Conservation (phyloP, 1,139 yeast genomes). For the Protomyces pachydermus region DNA sequence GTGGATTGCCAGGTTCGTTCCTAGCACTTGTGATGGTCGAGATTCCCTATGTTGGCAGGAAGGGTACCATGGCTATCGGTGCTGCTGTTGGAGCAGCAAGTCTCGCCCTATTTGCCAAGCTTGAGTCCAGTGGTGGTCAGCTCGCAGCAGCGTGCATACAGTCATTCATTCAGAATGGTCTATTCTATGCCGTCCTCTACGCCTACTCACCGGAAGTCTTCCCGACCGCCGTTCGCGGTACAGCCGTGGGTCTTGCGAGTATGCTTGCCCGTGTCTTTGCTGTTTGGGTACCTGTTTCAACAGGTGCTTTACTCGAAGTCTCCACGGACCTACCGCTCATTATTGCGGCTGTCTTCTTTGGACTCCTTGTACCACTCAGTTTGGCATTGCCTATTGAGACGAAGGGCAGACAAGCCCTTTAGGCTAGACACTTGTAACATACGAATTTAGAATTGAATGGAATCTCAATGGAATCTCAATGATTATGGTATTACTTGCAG, state of each 20-base stretch:
- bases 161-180: slow-evolving; percentile 49
- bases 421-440: background rate
- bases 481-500: too few species aligned
- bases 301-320: background rate
- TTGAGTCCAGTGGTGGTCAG: slow-evolving; percentile 49
- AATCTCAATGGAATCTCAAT: too few species aligned
- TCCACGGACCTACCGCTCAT: background rate
- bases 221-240: slow-evolving; percentile 53
- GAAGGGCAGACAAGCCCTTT: background rate
- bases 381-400: background rate
- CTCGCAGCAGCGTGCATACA: slow-evolving; percentile 50
- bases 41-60: slow-evolving; percentile 47
- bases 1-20: slow-evolving; percentile 55
- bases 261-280: slow-evolving; percentile 48
- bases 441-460: too few species aligned
- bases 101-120: slow-evolving; percentile 55
- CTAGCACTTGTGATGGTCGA: slow-evolving; percentile 47
- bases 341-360: background rate
- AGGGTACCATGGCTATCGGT: slow-evolving; percentile 54
- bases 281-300: slow-evolving; percentile 32
- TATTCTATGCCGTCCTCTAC: slow-evolving; percentile 53
- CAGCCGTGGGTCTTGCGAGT: slow-evolving; percentile 53
- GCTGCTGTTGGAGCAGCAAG: slow-evolving; percentile 52
- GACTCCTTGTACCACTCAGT: background rate
- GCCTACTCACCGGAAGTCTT: slow-evolving; percentile 59